A percentile compares a stretch with the other conserved stretches of the same genome.
Conservation (phyloP, 78 protist species). For the Dictyostelium firmibasis region DNA sequence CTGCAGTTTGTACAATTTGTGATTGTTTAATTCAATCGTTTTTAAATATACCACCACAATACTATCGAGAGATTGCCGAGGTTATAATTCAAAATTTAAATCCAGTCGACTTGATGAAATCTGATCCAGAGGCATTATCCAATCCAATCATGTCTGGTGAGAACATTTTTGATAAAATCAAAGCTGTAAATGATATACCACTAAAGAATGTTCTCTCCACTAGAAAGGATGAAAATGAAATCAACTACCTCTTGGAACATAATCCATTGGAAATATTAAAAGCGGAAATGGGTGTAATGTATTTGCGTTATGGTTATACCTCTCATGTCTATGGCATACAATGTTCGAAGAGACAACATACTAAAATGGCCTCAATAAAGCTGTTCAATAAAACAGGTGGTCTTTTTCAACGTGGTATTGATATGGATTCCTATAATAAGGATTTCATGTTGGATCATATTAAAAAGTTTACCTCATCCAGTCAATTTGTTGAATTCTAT, state of each 20-base stretch:
- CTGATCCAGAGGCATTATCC: neutral
- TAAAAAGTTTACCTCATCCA: constrained; percentile 42
- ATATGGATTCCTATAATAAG: constrained; percentile 45
- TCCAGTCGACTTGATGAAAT: constrained; percentile 18
- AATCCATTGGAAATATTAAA: constrained; percentile 57
- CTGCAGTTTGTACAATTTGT: constrained; percentile 36
- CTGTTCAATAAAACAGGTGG: constrained; percentile 43
- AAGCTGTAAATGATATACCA: neutral
- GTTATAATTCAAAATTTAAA: constrained; percentile 15
- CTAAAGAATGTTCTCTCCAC: neutral
- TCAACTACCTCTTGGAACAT: constrained; percentile 7
- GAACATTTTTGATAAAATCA: neutral
- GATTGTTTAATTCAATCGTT: constrained; percentile 39
- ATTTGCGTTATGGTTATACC: constrained; percentile 56
- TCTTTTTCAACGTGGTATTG: constrained; percentile 58
- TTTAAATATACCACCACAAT: constrained; percentile 1
- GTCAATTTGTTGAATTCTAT: constrained; percentile 71
- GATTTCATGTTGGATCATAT: constrained; percentile 58
- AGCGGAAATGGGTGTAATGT: constrained; percentile 61
- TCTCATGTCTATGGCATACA: constrained; percentile 73
- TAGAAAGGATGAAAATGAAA: constrained; percentile 47
- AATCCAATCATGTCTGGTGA: neutral
- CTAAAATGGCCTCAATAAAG: constrained; percentile 68
- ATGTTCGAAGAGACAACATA: constrained; percentile 52
- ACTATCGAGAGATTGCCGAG: constrained; percentile 41